Percentiles rank a stretch among this genome's conserved stretches.
These are phyloP conservation scores for Solanum virginianum DNA, from an alignment of 257 asterid genomes.

Conservation along the genomic window DNA sequence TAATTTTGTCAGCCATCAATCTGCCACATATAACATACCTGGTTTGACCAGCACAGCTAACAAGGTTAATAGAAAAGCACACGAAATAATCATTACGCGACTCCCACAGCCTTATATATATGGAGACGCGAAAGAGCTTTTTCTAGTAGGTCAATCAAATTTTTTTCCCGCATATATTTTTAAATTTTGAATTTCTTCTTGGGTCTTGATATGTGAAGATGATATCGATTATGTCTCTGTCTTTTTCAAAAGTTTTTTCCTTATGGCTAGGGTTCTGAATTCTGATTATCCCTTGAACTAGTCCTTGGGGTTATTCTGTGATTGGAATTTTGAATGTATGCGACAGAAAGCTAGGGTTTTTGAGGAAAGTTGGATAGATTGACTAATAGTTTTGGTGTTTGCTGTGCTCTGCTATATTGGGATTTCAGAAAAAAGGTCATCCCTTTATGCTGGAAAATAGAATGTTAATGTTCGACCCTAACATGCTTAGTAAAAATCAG, in stretches of 20 bases:
- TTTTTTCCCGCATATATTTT: background rate
- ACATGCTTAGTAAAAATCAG: background rate
- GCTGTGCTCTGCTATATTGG: background rate
- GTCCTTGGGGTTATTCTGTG: background rate
- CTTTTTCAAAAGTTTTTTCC: background rate
- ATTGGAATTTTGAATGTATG: background rate
- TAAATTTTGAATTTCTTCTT: background rate
- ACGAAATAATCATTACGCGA: background rate
- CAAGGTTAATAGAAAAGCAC: background rate
- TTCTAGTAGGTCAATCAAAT: background rate
- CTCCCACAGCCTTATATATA: slow-evolving; percentile 8
- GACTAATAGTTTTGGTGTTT: background rate
- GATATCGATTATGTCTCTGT: background rate
- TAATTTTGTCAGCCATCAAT: no score
- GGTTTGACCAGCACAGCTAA: background rate
- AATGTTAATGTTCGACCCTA: background rate
- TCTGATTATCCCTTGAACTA: background rate
- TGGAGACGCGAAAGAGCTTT: background rate
- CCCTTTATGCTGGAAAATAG: background rate
- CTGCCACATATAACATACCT: background rate
- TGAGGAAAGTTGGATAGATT: background rate
- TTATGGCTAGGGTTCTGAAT: slow-evolving; percentile 3
- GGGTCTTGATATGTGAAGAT: background rate
- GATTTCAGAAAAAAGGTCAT: background rate
- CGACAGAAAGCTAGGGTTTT: background rate